Evolutionary conservation across 139 green algal genomes (phyloP).

Genomic region (Micromonas pusilla): DNA sequence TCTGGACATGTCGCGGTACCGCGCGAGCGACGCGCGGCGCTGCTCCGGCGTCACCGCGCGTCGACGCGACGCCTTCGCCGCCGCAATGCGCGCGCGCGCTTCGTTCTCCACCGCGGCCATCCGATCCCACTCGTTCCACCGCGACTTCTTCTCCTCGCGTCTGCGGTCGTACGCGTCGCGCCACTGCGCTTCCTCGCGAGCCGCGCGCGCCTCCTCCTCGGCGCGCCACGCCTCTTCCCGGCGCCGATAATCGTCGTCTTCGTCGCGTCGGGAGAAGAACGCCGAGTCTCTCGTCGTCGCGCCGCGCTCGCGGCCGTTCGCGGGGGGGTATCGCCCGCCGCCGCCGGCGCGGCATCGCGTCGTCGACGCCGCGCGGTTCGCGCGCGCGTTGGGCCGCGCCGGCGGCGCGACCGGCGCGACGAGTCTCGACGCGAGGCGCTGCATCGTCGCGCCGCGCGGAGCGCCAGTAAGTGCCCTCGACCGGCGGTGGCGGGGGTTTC

Average conservation of each 20-base stretch:
- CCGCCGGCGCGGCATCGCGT: no score
- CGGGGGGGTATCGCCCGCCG: not conserved
- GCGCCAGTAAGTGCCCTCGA: no score
- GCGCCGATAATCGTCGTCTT: not conserved
- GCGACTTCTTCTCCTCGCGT: not conserved
- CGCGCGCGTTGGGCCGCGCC: no score
- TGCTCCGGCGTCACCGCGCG: not conserved
- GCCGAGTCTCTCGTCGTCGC: not conserved
- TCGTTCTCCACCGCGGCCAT: not conserved
- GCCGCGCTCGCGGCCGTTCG: not conserved
- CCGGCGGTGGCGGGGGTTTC: no score
- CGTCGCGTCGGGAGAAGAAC: not conserved
- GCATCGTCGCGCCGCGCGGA: no score
- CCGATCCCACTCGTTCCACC: not conserved
- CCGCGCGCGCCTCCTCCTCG: not conserved
- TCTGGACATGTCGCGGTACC: not conserved
- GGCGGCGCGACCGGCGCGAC: no score
- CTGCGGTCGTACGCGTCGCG: not conserved
- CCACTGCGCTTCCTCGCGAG: not conserved
- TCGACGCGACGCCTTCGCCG: no score
- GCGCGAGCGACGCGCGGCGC: not conserved
- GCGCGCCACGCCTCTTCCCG: not conserved
- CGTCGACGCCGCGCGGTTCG: no score
- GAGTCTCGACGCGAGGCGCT: no score
- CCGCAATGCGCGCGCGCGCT: not conserved